A percentile compares a stretch with the other conserved stretches of the same genome.
Conservation (phyloP, 208 protist species). For the Novymonas esmeraldas region DNA sequence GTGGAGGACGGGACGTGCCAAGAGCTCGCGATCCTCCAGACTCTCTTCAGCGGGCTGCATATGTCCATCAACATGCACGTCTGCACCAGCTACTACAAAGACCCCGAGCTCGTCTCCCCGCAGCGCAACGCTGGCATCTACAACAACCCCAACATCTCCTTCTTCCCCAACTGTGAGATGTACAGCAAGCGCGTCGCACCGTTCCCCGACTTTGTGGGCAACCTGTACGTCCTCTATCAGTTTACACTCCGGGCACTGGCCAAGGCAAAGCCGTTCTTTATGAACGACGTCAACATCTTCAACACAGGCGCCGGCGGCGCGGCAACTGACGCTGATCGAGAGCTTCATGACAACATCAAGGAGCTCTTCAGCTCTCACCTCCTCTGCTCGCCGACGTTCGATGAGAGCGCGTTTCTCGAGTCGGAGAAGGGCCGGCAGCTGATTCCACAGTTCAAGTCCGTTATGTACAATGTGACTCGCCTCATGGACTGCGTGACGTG, state of each 20-base stretch:
- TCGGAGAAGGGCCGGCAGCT: conserved; percentile 54
- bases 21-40: conserved; percentile 60
- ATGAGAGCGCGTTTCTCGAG: conserved; percentile 79
- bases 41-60: conserved; percentile 88
- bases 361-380: conserved; percentile 67
- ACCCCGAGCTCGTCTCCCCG: conserved; percentile 61
- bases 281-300: conserved; percentile 50
- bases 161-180: conserved; percentile 88
- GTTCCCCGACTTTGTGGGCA: conserved; percentile 70
- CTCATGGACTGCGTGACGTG: conserved; percentile 94
- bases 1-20: conserved; percentile 43
- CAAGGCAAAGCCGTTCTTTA: conserved; percentile 66
- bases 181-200: conserved; percentile 57
- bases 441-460: conserved; percentile 72
- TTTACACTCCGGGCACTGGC: conserved; percentile 85
- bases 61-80: conserved; percentile 90
- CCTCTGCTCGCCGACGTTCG: conserved; percentile 78
- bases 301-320: conserved; percentile 52
- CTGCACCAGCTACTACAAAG: conserved; percentile 81
- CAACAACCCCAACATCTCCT: conserved; percentile 83
- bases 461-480: conserved; percentile 81
- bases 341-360: conserved; percentile 49
- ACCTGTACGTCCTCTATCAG: conserved; percentile 89
- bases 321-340: conserved; percentile 47
- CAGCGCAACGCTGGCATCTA: conserved; percentile 53